Evolutionary conservation across 768 basidiomycete species (phyloP), one percentile per base, ranked within the genome.

Genomic region (Sarcodon aspratus): DNA sequence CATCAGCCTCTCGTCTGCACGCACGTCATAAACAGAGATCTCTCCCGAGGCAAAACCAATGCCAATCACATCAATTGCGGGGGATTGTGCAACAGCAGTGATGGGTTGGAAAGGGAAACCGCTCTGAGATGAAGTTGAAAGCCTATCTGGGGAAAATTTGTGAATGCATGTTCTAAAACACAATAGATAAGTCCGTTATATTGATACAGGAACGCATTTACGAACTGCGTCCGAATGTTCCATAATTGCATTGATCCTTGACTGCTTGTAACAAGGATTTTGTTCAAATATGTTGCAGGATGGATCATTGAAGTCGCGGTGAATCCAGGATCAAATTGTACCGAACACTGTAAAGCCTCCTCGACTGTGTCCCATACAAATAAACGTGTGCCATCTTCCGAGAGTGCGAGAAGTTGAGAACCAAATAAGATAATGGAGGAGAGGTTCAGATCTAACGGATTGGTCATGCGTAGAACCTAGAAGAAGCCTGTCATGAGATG

Each of bases 261-360:
- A 49, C 69, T 75, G 57, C 90, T 88, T 3, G 83, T 79, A 9
- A 98, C 77, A 1, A 98, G 71, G 1, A 98, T 73, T 68, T 99
- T 99, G 71, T 99, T 98, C 46, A 99, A 64, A 65, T 98, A 98
- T 10, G 96, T 98, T 1, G 92, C 84, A 2, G 96, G 96, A 61
- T 99, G 96, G 6, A 96, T 72, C 38, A 96, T 69, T 27, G 73
- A 74, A 5, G 79, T 85, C n/a, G 94, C 94, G 1, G 82, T 84
- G 63, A 98, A 98, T 15, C 76, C 80, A 7, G 76, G 59, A 45
- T 92, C 86, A 57, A 99, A 95, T 38, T 80, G 72, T 44, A 98
- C 77, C 3, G 78, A 78, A 3, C 75, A 70, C 45, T 82, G 72
- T 31, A 88, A 63, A 46, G 74, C 86, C 85, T 50, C 13, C 17